Conservation (phyloP, 2,329 filamentous ascomycete species). For the Colletotrichum eremochloae region DNA sequence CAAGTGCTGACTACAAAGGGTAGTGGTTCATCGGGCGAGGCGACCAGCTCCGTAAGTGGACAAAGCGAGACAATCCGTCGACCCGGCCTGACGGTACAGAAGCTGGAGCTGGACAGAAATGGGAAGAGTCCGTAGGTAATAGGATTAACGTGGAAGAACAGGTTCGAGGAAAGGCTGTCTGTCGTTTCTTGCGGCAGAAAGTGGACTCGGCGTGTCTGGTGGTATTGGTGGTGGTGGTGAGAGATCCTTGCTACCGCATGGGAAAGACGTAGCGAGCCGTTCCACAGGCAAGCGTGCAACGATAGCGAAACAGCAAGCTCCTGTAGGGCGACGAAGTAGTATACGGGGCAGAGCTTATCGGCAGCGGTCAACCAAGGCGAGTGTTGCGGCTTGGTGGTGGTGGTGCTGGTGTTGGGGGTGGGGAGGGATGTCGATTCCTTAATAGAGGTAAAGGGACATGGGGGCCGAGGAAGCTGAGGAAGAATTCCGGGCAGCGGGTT, state of each 20-base stretch:
- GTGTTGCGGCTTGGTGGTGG: background rate
- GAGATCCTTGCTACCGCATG: conserved; percentile 11
- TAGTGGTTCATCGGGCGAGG: conserved; percentile 24
- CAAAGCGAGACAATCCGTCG: conserved; percentile 19
- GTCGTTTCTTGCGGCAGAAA: conserved; percentile 19
- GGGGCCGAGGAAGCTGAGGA: conserved; percentile 9
- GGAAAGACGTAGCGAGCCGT: conserved; percentile 2
- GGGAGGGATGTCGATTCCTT: conserved; percentile 22
- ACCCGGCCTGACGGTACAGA: conserved; percentile 18
- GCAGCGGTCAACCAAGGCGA: conserved; percentile 1
- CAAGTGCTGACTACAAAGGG: conserved; percentile 11
- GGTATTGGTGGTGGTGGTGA: background rate
- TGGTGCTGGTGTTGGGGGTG: background rate
- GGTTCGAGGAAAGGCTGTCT: conserved; percentile 1
- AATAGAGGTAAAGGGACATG: conserved; percentile 18
- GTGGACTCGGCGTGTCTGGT: conserved; percentile 26
- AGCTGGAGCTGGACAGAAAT: conserved; percentile 20
- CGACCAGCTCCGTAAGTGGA: conserved; percentile 2
- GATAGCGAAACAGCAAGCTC: background rate
- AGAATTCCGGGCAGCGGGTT: conserved; percentile 8
- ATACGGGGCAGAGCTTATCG: conserved; percentile 1
- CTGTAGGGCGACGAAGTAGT: conserved; percentile 2
- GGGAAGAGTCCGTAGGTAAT: conserved; percentile 6
- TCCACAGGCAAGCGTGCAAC: background rate
- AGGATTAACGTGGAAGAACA: conserved; percentile 16